Conservation (phyloP, 129 eudicot genomes). For the Cynara cardunculus region DNA sequence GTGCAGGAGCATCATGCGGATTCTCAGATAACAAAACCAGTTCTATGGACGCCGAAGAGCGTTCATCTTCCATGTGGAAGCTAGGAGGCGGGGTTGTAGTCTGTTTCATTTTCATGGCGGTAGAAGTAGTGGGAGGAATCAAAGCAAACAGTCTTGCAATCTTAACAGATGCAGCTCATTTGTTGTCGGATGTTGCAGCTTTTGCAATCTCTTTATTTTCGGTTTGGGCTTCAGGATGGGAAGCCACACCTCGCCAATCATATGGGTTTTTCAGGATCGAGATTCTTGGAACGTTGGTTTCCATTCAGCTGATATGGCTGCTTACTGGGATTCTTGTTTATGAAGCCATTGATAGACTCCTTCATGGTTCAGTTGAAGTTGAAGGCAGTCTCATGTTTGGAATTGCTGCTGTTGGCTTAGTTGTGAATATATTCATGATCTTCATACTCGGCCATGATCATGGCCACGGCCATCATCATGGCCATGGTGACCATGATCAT, state of each 20-base stretch:
- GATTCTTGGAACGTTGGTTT: conserved; percentile 50
- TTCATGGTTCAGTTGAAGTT: conserved; percentile 37
- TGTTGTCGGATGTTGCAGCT: conserved; percentile 56
- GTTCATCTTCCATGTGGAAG: conserved; percentile 40
- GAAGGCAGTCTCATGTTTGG: conserved; percentile 48
- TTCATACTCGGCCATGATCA: conserved; percentile 49
- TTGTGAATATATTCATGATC: conserved; percentile 44
- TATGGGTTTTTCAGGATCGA: conserved; percentile 55
- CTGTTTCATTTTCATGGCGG: conserved; percentile 45
- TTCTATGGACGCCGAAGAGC: conserved; percentile 38
- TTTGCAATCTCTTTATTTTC: conserved; percentile 52
- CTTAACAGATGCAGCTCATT: conserved; percentile 58
- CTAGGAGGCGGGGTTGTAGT: conserved; percentile 32
- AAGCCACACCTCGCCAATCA: conserved; percentile 57
- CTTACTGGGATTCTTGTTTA: conserved; percentile 52
- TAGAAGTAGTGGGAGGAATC: conserved; percentile 51
- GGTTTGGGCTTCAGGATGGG: conserved; percentile 64
- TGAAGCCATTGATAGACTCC: conserved; percentile 42
- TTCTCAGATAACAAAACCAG: conserved; percentile 35
- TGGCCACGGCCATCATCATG: conserved; percentile 25
- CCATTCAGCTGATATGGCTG: conserved; percentile 54
- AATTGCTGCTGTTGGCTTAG: conserved; percentile 38
- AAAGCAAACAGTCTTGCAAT: conserved; percentile 56
- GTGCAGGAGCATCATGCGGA: conserved; percentile 49
- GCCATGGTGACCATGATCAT: conserved; percentile 14